Evolutionary conservation across 441 rosid species (phyloP).

Genomic region (Adansonia rubrostipa): DNA sequence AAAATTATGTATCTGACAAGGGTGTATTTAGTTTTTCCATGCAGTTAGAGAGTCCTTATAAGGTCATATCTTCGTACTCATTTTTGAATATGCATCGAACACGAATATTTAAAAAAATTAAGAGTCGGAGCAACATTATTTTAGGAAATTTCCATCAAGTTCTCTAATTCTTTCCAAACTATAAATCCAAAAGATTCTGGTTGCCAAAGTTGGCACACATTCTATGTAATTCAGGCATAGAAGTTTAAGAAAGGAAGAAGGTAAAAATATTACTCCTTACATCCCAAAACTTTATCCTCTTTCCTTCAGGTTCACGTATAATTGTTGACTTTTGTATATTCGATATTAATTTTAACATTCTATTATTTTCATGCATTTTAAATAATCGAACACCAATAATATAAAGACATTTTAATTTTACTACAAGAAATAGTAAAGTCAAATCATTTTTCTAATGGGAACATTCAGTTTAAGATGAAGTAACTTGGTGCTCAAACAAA

Average conservation of each 20-base stretch:
- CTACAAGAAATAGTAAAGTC: neutral
- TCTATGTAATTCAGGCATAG: neutral
- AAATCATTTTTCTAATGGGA: neutral
- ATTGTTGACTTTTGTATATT: neutral
- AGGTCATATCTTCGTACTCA: no score
- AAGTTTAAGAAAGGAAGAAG: neutral
- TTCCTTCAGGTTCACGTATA: neutral
- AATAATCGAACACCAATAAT: neutral
- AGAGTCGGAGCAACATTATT: no score
- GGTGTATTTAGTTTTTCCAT: no score
- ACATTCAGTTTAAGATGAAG: neutral
- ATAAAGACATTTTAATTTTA: neutral
- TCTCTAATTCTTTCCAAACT: neutral
- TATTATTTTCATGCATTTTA: neutral
- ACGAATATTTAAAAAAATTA: no score
- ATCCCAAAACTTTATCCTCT: neutral
- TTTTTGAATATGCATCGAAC: no score
- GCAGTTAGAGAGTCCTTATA: no score
- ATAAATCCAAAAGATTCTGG: neutral
- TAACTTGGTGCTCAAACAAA: neutral
- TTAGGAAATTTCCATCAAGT: neutral
- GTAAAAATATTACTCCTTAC: neutral
- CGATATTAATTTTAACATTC: neutral
- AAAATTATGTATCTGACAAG: no score
- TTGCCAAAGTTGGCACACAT: neutral